These are phyloP conservation scores for Naegleria gruberi DNA, from an alignment of 208 protist species.

Conservation along the genomic window DNA sequence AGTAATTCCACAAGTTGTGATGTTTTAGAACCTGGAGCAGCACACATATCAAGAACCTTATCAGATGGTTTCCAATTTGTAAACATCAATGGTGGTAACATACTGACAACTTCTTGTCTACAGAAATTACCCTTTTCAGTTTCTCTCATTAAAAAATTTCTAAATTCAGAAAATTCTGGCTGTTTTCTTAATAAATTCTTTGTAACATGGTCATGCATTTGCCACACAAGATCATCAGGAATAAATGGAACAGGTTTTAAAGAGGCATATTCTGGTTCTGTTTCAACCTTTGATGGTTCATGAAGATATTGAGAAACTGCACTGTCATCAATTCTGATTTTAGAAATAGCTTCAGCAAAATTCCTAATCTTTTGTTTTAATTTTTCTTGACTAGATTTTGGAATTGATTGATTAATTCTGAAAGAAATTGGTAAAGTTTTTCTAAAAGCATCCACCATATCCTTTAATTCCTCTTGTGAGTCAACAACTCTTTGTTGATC, in stretches of 20 bases:
- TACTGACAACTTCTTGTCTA: slow-evolving; percentile 19
- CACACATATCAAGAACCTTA: slow-evolving; percentile 26
- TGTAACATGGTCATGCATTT: not conserved
- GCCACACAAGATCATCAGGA: not conserved
- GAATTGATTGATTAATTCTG: not conserved
- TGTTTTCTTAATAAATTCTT: not conserved
- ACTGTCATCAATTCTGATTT: not conserved
- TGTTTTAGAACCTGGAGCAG: slow-evolving; percentile 52
- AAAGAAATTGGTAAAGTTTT: not conserved
- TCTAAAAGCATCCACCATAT: not conserved
- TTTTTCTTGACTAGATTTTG: not conserved
- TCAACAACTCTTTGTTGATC: not conserved
- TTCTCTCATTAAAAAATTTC: not conserved
- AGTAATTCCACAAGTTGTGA: slow-evolving; percentile 25
- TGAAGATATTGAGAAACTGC: not conserved
- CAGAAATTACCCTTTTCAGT: not conserved
- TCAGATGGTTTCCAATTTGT: not conserved
- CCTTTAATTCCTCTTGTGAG: not conserved
- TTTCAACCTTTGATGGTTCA: not conserved
- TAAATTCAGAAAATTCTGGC: not conserved
- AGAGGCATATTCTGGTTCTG: not conserved
- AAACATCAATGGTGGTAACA: slow-evolving; percentile 19
- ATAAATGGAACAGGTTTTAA: not conserved
- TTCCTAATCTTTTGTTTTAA: not conserved
- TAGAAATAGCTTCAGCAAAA: not conserved